Percentiles rank a stretch among this genome's conserved stretches.
Evolutionary conservation across 1,139 yeast genomes (phyloP).

Genomic region (Saccharomyces hybrid): DNA sequence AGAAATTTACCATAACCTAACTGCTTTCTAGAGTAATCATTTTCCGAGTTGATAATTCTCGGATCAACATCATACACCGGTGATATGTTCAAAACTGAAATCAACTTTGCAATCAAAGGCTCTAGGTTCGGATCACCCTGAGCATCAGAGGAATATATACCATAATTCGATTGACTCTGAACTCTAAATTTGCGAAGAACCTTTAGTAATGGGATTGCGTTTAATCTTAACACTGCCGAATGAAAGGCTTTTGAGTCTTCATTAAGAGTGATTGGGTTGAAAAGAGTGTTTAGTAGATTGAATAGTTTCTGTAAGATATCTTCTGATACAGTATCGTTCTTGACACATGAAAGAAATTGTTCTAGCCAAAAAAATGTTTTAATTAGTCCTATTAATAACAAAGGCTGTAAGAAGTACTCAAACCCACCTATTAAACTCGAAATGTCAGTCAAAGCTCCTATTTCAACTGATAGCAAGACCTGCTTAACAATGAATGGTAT

Average conservation of each 20-base stretch:
- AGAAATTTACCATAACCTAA: conserved; percentile 21
- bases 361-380: conserved; percentile 29
- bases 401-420: conserved; percentile 59
- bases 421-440: conserved; percentile 42
- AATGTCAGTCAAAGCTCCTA: conserved; percentile 42
- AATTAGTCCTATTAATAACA: conserved; percentile 31
- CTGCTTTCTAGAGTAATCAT: conserved; percentile 25
- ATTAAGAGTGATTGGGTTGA: conserved; percentile 25
- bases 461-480: conserved; percentile 54
- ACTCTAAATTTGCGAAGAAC: conserved; percentile 20
- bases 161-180: conserved; percentile 25
- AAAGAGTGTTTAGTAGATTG: conserved; percentile 19
- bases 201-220: conserved; percentile 23
- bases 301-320: conserved; percentile 21
- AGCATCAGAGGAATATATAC: conserved; percentile 28
- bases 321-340: conserved; percentile 14
- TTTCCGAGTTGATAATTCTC: conserved; percentile 18
- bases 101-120: conserved; percentile 20
- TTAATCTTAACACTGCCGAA: conserved; percentile 24
- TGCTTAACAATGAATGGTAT: conserved; percentile 72
- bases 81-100: conserved; percentile 20
- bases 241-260: conserved; percentile 29
- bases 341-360: conserved; percentile 21
- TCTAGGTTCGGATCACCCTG: conserved; percentile 25
- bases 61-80: conserved; percentile 28